These are phyloP conservation scores for Wickerhamiella cacticola DNA, from an alignment of 805 yeast species.

Conservation along the genomic window DNA sequence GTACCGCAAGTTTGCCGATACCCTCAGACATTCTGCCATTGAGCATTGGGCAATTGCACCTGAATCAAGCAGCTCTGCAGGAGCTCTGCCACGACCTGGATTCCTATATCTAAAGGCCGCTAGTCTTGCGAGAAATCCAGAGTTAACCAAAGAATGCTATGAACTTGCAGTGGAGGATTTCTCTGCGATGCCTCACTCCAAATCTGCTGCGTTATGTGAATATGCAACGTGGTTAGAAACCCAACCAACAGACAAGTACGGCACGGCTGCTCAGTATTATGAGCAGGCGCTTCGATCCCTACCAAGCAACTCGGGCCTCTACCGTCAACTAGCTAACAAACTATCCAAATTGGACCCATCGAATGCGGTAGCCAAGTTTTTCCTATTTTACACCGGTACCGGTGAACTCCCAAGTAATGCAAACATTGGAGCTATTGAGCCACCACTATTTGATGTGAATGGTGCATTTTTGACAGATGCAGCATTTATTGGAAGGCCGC, in stretches of 20 bases:
- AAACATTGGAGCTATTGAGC: conserved; percentile 8
- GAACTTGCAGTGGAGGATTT: conserved; percentile 7
- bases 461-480: conserved; percentile 16
- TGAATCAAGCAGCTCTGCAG: neutral
- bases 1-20: conserved; percentile 47
- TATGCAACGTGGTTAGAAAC: conserved; percentile 1
- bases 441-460: conserved; percentile 12
- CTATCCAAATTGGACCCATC: neutral
- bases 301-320: neutral
- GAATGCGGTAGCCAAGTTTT: neutral
- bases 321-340: neutral
- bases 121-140: conserved; percentile 32
- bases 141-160: neutral
- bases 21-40: conserved; percentile 5
- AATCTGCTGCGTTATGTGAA: conserved; percentile 3
- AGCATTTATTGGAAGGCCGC: conserved; percentile 19
- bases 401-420: neutral
- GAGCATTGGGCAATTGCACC: conserved; percentile 8
- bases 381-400: neutral
- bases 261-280: neutral
- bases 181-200: conserved; percentile 2
- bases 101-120: conserved; percentile 22
- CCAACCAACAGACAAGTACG: neutral
- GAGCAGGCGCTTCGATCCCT: conserved; percentile 1
- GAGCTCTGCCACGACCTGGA: conserved; percentile 15